phyloP scores from a whole-genome alignment of 306 rosid species.

The Cucumis melo region DNA sequence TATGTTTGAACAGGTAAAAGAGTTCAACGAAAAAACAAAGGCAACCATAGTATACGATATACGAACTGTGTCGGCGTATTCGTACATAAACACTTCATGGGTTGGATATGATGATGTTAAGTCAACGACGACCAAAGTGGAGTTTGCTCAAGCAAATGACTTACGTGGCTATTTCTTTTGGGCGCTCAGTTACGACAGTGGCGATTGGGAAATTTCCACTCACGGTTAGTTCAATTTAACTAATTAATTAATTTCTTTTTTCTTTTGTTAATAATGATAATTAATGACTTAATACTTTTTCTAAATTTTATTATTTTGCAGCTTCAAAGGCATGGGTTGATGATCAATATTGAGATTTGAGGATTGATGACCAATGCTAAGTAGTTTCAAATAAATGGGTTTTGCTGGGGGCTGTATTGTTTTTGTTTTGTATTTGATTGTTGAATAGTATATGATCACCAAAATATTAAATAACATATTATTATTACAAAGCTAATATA shows the following conservation, averaged over 20 bases:
- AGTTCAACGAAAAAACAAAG: background rate
- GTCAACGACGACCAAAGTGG: conserved; percentile 24
- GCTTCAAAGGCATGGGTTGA: background rate
- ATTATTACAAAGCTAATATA: background rate
- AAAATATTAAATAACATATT: background rate
- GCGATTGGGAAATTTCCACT: conserved; percentile 16
- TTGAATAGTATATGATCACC: background rate
- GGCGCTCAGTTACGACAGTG: conserved; percentile 36
- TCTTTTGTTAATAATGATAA: background rate
- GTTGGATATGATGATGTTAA: conserved; percentile 37
- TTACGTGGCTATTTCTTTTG: conserved; percentile 80
- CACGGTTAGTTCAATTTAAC: conserved; percentile 13
- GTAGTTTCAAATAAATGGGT: background rate
- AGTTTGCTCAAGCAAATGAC: conserved; percentile 50
- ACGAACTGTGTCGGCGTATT: conserved; percentile 19
- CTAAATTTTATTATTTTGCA: background rate
- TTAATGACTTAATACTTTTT: background rate
- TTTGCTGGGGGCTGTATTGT: background rate
- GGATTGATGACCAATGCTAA: background rate
- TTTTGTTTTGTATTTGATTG: background rate
- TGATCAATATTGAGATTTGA: background rate
- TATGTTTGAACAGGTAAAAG: background rate
- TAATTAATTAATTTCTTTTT: background rate
- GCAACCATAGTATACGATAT: conserved; percentile 21
- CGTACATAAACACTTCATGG: conserved; percentile 29